Percentiles rank a stretch among this genome's conserved stretches.
phyloP scores from a whole-genome alignment of 495 filamentous ascomycete genomes.

The Podospora australis region DNA sequence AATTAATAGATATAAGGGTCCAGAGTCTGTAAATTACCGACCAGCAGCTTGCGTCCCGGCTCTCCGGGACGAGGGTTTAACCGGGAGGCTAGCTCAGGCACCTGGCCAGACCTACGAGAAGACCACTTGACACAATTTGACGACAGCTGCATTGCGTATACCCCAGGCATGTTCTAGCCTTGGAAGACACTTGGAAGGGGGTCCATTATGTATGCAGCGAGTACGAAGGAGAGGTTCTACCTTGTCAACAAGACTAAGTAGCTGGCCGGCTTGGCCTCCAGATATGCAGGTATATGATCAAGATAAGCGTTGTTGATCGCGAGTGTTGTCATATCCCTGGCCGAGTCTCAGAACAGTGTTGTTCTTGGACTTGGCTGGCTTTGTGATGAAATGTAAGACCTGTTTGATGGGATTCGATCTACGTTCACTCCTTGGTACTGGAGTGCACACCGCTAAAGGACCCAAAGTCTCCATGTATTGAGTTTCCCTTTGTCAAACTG shows the following conservation, averaged over 20 bases:
- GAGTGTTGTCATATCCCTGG: not conserved
- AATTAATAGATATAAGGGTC: not conserved
- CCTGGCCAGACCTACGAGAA: constrained; percentile 7
- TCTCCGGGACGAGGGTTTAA: constrained; percentile 23
- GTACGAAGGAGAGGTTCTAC: not conserved
- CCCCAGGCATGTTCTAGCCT: not conserved
- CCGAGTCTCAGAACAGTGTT: not conserved
- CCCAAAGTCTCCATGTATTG: too few relatives aligned
- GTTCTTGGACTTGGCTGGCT: not conserved
- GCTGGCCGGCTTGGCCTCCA: not conserved
- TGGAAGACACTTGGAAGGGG: not conserved
- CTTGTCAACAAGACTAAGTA: not conserved
- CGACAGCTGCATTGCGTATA: not conserved
- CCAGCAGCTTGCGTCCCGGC: constrained; percentile 22
- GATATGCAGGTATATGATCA: not conserved
- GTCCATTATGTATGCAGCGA: not conserved
- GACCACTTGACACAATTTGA: constrained; percentile 6
- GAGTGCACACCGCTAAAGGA: constrained; percentile 13
- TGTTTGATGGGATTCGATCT: too few relatives aligned
- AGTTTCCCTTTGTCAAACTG: not conserved
- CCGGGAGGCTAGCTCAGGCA: constrained; percentile 17
- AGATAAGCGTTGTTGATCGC: not conserved
- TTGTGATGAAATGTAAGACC: not conserved
- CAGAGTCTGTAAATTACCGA: constrained; percentile 15
- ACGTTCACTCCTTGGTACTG: constrained; percentile 15